Percentiles rank a stretch among this genome's conserved stretches.
These are phyloP conservation scores for Boletales sp. DNA, from an alignment of 768 basidiomycete species.

Conservation along the genomic window DNA sequence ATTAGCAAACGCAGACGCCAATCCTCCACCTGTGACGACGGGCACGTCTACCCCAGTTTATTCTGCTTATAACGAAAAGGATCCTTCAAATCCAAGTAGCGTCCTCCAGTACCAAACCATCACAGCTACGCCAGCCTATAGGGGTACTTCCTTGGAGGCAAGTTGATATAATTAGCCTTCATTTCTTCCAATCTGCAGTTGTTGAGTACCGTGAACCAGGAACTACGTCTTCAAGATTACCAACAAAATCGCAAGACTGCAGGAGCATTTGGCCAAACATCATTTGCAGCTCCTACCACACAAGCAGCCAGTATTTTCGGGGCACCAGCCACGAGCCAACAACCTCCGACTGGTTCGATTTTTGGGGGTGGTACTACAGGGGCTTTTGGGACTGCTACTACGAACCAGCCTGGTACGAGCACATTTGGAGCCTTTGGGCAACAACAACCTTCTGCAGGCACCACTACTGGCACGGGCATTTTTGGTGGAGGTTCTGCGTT, in stretches of 20 bases:
- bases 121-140: constrained; percentile 73
- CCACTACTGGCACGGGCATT: constrained; percentile 34
- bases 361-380: constrained; percentile 25
- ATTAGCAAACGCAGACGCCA: constrained; percentile 33
- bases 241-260: constrained; percentile 70
- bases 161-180: constrained; percentile 4
- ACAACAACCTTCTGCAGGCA: constrained; percentile 34
- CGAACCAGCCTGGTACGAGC: constrained; percentile 25
- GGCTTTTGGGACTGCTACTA: constrained; percentile 20
- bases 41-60: constrained; percentile 71
- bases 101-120: constrained; percentile 79
- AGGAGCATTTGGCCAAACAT: constrained; percentile 53
- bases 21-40: constrained; percentile 55
- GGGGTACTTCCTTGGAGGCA: constrained; percentile 76
- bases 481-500: constrained; percentile 44
- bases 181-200: constrained; percentile 4
- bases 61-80: constrained; percentile 60
- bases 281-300: constrained; percentile 23
- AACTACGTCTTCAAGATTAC: constrained; percentile 76
- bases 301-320: constrained; percentile 27
- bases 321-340: constrained; percentile 24
- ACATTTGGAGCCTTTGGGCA: constrained; percentile 33
- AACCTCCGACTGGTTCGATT: constrained; percentile 27
- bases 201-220: constrained; percentile 37
- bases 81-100: constrained; percentile 40